Base-by-base conservation (phyloP, 2,329 filamentous ascomycete genomes). In the Phoma sp. region DNA sequence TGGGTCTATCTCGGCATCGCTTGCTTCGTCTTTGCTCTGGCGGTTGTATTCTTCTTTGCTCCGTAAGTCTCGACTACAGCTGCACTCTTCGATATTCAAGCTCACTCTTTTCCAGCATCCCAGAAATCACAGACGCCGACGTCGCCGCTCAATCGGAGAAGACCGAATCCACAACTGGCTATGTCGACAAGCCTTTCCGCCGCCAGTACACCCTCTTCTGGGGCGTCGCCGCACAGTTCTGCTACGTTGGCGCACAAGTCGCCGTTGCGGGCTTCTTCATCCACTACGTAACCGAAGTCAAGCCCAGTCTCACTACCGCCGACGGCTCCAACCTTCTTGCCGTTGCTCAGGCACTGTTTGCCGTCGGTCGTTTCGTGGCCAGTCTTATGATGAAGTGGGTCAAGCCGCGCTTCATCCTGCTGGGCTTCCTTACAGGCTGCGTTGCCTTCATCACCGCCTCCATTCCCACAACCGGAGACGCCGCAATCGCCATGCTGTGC, bases 1-100 rank as follows among this genome's bases (percentile, higher is more conserved):
- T 87, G 84, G 83, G 80, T 83, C 0, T 87, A 87, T 54, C 79
- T 86, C 2, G 84, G 82, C 7, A 86, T 87, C 52, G 78, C 82
- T 2, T 75, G 86, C 9, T 85, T 86, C 59, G 83, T 82, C n/a
- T 76, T 85, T 33, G 69, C 82, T 2, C 74, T 87, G 4, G 84
- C 84, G 2, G 74, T 86, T 3, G 77, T 77, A 3, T 86, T 85
- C 65, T 84, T 82, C 65, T 86, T 86, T 58, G 71, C 86, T 0
- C 83, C 83, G 2, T 55, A 46, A 49, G 52, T 32, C 11, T 1
- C n/a, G 50, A 23, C 13, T 6, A 4, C 8, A 23, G 4, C 10
- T 1, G 13, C 2, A 5, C 11, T 4, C 4, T 27, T 11, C 14
- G 4, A 11, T 14, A 3, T 9, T 22, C 29, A 13, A 3, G 11